Percentiles rank a stretch among this genome's conserved stretches.
These are phyloP conservation scores for Casuarina cunninghamiana DNA, from an alignment of 306 rosid species.

Conservation along the genomic window DNA sequence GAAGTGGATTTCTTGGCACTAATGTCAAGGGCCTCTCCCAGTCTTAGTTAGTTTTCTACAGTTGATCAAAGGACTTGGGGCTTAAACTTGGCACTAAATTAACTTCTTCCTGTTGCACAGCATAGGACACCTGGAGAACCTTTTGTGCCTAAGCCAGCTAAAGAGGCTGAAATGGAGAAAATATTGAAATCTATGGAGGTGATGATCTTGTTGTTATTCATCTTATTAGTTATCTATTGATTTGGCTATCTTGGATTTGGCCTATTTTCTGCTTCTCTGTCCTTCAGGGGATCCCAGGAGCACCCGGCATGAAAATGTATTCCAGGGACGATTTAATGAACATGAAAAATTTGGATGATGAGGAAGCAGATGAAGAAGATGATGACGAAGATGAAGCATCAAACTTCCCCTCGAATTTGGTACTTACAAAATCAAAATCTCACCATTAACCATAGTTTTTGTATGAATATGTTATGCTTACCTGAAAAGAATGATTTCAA, in stretches of 20 bases:
- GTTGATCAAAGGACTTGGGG: not conserved
- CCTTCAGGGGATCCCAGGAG: slow-evolving; percentile 99
- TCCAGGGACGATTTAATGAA: slow-evolving; percentile 91
- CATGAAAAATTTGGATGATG: slow-evolving; percentile 63
- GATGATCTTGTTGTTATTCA: slow-evolving; percentile 6
- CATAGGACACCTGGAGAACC: slow-evolving; percentile 83
- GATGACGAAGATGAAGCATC: slow-evolving; percentile 47
- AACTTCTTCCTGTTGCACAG: slow-evolving; percentile 42
- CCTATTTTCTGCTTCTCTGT: slow-evolving; percentile 20
- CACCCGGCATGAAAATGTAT: slow-evolving; percentile 96
- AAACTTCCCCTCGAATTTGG: slow-evolving; percentile 69
- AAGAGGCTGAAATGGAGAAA: slow-evolving; percentile 97
- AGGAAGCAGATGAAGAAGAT: slow-evolving; percentile 62
- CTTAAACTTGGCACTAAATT: not conserved
- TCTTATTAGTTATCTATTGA: no score
- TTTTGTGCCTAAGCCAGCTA: slow-evolving; percentile 74
- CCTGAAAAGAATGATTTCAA: slow-evolving; percentile 5
- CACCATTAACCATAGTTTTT: not conserved
- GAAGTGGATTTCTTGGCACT: not conserved
- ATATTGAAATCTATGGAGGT: slow-evolving; percentile 94
- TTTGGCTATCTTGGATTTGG: no score
- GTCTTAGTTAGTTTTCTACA: not conserved
- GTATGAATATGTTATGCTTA: not conserved
- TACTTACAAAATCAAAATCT: slow-evolving; percentile 26
- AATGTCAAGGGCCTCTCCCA: not conserved